Evolutionary conservation across 2,329 filamentous ascomycete species (phyloP), one percentile per base, ranked within the genome.

Genomic region (Rhexocercosporidium sp.): DNA sequence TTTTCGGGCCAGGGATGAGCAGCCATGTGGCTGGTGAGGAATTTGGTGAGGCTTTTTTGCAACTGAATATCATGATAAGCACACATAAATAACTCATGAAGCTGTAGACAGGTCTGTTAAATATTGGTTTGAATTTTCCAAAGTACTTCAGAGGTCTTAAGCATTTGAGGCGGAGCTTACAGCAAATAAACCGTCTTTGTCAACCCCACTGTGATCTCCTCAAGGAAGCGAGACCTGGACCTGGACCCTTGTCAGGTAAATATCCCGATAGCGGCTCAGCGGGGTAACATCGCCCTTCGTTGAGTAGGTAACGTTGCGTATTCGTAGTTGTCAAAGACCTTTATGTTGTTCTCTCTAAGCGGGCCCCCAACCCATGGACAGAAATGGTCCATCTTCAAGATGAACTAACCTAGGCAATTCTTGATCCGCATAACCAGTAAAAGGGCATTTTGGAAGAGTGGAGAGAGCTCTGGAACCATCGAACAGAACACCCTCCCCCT

Each of bases 191-290:
- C 29, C 31, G 29, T n/a, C 14, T 37, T 12, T 20, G 20, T 56
- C 31, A 16, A 53, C 12, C 14, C 9, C 53, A 54, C 29, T 34
- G 16, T 5, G 2, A 34, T 54, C 14, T 12, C 27, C 27, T 16
- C 3, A n/a, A 37, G n/a, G 29, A 56, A 56, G 53, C 53, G 53
- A 56, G 53, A 22, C 8, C 3, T 16, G 31, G 53, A 22, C 8
- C 3, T 16, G 31, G n/a, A 56, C n/a, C 53, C 53, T 39, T 56
- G 53, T 34, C 29, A 56, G 29, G 53, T 56, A 56, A 56, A 56
- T 56, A 56, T 22, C 29, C 29, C 53, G 53, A 56, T 37, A 56
- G 53, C 29, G 53, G 53, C 53, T 37, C 11, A 16, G 53, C 53
- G 53, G 53, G 53, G 53, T 56, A 56, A 56, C 31, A 56, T 37